Evolutionary conservation across 202 grass and related monocot species (phyloP).

Genomic region (Schoenoplectus triqueter): DNA sequence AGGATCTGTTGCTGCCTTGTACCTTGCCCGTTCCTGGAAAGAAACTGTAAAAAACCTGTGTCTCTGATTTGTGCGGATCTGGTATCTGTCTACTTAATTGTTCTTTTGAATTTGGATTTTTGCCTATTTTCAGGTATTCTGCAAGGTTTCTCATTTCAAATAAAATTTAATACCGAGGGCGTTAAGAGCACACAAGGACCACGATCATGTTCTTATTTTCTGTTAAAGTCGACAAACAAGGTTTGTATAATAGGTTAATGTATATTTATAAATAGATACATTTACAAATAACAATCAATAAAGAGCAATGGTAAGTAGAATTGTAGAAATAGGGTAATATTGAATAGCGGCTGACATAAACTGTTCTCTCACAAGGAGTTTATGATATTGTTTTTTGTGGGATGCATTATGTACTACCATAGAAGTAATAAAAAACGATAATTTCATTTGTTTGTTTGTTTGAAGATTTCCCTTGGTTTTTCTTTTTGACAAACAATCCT

Average conservation of each 20-base stretch:
- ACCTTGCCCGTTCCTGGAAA: not conserved
- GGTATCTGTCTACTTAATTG: not conserved
- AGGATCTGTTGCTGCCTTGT: not conserved
- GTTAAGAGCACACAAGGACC: not conserved
- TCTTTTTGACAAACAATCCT: not conserved
- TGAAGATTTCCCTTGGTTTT: not conserved
- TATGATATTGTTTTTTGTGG: not conserved
- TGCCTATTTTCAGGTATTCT: conserved; percentile 26
- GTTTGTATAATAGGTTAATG: conserved; percentile 9
- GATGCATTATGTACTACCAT: not conserved
- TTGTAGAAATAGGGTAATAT: not conserved
- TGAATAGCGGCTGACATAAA: not conserved
- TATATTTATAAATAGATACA: conserved; percentile 2
- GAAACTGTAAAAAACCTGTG: not conserved
- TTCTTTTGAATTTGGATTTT: not conserved
- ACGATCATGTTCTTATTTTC: not conserved
- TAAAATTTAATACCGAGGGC: not conserved
- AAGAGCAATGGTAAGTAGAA: not conserved
- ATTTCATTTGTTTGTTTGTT: not conserved
- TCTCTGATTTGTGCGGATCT: not conserved
- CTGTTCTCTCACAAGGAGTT: not conserved
- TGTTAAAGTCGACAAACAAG: not conserved
- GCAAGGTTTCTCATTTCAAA: not conserved
- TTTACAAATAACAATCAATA: not conserved
- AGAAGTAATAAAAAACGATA: not conserved